These are phyloP conservation scores for Quercus glauca DNA, from an alignment of 306 rosid genomes.

Conservation along the genomic window DNA sequence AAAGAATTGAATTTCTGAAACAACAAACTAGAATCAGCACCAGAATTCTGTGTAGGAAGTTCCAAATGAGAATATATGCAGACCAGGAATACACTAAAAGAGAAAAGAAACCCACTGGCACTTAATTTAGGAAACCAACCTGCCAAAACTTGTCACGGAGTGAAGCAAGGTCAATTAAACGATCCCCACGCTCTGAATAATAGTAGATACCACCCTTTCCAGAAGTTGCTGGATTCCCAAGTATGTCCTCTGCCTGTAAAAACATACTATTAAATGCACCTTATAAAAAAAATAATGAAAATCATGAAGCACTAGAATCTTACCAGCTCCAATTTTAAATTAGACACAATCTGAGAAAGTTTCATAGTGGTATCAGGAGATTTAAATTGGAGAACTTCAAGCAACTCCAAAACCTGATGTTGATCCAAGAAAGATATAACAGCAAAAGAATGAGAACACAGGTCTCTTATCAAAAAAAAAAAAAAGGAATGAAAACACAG, in stretches of 20 bases:
- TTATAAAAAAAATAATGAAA: not conserved
- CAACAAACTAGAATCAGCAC: conserved; percentile 26
- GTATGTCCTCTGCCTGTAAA: conserved; percentile 71
- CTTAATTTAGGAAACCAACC: conserved; percentile 45
- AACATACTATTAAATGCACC: conserved; percentile 17
- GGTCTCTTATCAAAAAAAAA: not conserved
- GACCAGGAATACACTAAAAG: not conserved
- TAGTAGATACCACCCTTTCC: conserved; percentile 85
- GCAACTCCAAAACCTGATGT: conserved; percentile 80
- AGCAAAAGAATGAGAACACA: conserved; percentile 1
- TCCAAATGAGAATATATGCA: conserved; percentile 3
- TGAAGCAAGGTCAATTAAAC: conserved; percentile 81
- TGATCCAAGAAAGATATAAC: conserved; percentile 11
- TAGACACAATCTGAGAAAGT: conserved; percentile 62
- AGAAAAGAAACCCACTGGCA: conserved; percentile 2
- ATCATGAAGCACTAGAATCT: conserved; percentile 22
- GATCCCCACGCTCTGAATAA: conserved; percentile 95
- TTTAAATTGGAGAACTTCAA: conserved; percentile 89
- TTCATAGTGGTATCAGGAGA: conserved; percentile 67
- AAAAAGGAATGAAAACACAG: not conserved
- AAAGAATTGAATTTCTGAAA: conserved; percentile 70
- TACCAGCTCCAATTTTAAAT: conserved; percentile 72
- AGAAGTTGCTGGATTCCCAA: conserved; percentile 69
- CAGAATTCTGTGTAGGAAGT: conserved; percentile 10
- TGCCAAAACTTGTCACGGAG: conserved; percentile 93